Evolutionary conservation across 2,329 filamentous ascomycete species (phyloP).

Genomic region (Sclerotinia subarctica): DNA sequence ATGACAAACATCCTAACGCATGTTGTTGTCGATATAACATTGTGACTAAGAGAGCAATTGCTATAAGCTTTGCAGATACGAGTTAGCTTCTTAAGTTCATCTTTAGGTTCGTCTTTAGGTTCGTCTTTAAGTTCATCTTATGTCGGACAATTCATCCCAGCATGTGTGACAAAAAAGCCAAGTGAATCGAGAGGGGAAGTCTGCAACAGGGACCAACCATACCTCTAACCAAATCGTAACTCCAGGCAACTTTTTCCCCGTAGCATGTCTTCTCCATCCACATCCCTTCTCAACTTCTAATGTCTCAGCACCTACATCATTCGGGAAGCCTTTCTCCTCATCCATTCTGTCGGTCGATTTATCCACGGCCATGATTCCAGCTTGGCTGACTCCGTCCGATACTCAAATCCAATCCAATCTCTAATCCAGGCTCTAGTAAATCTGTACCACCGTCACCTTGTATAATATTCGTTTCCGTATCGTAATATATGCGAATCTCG

Average conservation of each 20-base stretch:
- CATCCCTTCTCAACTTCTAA: not conserved
- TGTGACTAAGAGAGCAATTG: constrained; percentile 16
- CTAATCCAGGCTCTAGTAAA: not conserved
- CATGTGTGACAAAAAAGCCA: not conserved
- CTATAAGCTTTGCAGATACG: constrained; percentile 8
- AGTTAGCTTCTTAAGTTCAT: constrained; percentile 22
- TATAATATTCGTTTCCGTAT: not conserved
- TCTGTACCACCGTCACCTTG: not conserved
- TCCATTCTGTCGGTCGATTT: not conserved
- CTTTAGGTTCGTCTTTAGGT: constrained; percentile 23
- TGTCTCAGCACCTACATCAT: not conserved
- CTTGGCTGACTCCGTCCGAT: not conserved
- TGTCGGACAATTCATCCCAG: not conserved
- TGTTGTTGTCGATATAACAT: constrained; percentile 15
- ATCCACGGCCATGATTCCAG: not conserved
- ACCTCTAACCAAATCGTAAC: constrained; percentile 27
- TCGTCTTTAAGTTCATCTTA: constrained; percentile 24
- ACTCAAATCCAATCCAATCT: no score
- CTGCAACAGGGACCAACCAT: not conserved
- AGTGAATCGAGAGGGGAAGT: not conserved
- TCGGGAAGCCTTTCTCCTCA: constrained; percentile 15
- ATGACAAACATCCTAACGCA: constrained; percentile 5
- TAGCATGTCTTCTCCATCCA: constrained; percentile 10
- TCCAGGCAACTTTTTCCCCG: not conserved
- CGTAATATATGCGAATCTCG: no score